A percentile compares a stretch with the other conserved stretches of the same genome.
phyloP scores from a whole-genome alignment of 148 eudicot genomes.

The Rhododendron griersonianum region DNA sequence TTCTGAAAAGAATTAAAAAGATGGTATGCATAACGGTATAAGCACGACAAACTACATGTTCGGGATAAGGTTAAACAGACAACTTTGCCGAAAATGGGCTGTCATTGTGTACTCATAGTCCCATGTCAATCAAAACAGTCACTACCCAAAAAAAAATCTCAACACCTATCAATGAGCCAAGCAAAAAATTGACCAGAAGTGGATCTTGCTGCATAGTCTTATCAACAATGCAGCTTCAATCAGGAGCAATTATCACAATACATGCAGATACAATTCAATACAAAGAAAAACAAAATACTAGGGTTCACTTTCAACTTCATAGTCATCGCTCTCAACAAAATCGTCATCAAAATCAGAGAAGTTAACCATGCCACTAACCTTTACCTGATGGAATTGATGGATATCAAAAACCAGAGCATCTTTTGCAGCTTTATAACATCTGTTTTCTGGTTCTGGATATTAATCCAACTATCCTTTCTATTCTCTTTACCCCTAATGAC shows the following conservation, averaged over 20 bases:
- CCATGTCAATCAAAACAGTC: background rate
- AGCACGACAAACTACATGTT: background rate
- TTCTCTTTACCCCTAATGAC: conserved; percentile 17
- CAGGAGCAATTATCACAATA: no score
- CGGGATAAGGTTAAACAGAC: background rate
- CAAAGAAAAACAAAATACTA: no score
- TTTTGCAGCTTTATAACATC: conserved; percentile 53
- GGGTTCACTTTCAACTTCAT: no score
- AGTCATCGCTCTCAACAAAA: no score
- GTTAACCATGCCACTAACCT: no score
- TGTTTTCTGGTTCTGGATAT: conserved; percentile 20
- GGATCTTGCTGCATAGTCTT: background rate
- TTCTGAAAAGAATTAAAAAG: background rate
- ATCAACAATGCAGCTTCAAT: no score
- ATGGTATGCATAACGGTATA: background rate
- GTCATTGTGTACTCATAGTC: background rate
- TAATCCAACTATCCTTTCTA: conserved; percentile 10
- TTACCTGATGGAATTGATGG: background rate
- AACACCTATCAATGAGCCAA: background rate
- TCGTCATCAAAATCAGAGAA: no score
- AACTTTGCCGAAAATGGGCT: background rate
- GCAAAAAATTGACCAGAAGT: background rate
- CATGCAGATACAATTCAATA: no score
- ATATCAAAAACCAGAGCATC: conserved; percentile 60
- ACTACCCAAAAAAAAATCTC: background rate